Evolutionary conservation across 805 yeast genomes (phyloP).

Genomic region (Saccharomycopsis malanga): DNA sequence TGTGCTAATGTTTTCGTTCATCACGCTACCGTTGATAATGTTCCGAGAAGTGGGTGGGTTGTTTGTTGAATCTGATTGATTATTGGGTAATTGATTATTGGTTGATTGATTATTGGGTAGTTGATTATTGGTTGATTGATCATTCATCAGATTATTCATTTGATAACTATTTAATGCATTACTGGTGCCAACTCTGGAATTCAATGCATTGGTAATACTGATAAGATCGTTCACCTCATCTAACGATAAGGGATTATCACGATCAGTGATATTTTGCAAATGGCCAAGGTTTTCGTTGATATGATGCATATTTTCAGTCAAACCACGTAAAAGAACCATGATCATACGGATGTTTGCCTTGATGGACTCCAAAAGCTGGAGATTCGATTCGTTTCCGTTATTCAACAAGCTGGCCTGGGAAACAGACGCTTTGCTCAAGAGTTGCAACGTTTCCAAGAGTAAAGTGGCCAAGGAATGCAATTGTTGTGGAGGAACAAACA

Average conservation of each 20-base stretch:
- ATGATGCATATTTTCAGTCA: slow-evolving; percentile 2
- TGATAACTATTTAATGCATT: not conserved
- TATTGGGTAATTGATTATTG: not conserved
- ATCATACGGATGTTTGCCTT: slow-evolving; percentile 2
- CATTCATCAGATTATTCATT: not conserved
- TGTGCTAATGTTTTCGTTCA: not conserved
- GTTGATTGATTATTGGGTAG: not conserved
- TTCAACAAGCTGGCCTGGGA: not conserved
- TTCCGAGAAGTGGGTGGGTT: not conserved
- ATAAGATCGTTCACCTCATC: slow-evolving; percentile 7
- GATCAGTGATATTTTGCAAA: not conserved
- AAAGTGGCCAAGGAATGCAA: slow-evolving; percentile 1
- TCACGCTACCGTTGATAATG: not conserved
- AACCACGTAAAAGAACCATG: slow-evolving; percentile 1
- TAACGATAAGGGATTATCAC: not conserved
- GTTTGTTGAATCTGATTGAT: not conserved
- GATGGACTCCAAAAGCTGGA: slow-evolving; percentile 6
- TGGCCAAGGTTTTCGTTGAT: slow-evolving; percentile 2
- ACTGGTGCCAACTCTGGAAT: not conserved
- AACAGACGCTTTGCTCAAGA: not conserved
- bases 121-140: not conserved
- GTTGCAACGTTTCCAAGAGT: slow-evolving; percentile 3
- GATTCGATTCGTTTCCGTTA: not conserved
- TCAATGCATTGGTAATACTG: slow-evolving; percentile 7
- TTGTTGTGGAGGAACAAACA: slow-evolving; percentile 4